These are phyloP conservation scores for Hericium coralloides DNA, from an alignment of 768 basidiomycete genomes.

Conservation along the genomic window DNA sequence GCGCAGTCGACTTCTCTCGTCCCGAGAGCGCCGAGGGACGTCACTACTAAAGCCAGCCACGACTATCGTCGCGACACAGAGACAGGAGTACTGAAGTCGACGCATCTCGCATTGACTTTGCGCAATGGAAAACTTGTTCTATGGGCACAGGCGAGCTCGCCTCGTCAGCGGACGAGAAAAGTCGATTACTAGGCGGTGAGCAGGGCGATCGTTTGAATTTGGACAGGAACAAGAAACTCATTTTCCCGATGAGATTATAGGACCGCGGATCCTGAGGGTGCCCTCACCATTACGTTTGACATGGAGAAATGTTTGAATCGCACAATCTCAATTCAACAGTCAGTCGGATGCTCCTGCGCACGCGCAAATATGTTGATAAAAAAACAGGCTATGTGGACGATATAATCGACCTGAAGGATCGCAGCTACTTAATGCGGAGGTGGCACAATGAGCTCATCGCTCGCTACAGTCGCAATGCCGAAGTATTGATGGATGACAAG, in stretches of 20 bases:
- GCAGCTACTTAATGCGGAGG: conserved; percentile 49
- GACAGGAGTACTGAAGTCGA: conserved; percentile 37
- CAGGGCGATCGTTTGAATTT: conserved; percentile 4
- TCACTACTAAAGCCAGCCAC: conserved; percentile 26
- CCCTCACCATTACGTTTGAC: conserved; percentile 14
- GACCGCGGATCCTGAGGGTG: no score
- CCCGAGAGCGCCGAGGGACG: conserved; percentile 43
- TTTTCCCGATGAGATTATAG: not conserved
- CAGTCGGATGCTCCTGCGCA: conserved; percentile 14
- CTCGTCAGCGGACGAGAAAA: conserved; percentile 66
- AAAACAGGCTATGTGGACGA: conserved; percentile 56
- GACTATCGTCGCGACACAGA: conserved; percentile 34
- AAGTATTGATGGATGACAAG: conserved; percentile 5
- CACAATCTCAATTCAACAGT: conserved; percentile 70
- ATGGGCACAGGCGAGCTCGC: conserved; percentile 63
- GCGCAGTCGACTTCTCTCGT: conserved; percentile 28
- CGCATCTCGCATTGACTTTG: conserved; percentile 62
- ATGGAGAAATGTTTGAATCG: conserved; percentile 57
- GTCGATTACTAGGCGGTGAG: conserved; percentile 70
- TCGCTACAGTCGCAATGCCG: conserved; percentile 27
- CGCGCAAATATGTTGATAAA: not conserved
- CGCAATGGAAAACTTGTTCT: conserved; percentile 67
- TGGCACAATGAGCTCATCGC: conserved; percentile 49
- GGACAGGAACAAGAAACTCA: not conserved
- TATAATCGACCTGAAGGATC: conserved; percentile 58